Conservation (phyloP, 257 asterid genomes). For the Anisodus tanguticus region DNA sequence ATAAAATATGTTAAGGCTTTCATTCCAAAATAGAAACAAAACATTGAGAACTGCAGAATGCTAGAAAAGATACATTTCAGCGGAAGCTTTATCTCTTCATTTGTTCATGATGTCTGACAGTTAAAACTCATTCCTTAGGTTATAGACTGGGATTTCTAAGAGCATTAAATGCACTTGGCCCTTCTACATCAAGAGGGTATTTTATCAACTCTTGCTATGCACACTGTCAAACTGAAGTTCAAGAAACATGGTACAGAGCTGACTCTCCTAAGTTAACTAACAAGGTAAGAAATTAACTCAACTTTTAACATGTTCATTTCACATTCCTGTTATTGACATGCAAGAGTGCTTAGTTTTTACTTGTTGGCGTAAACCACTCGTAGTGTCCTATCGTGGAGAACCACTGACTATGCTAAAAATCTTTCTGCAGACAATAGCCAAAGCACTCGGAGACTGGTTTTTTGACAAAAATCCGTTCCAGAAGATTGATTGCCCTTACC, state of each 20-base stretch:
- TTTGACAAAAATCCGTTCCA: constrained; percentile 71
- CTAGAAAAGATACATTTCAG: not conserved
- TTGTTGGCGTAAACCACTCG: not conserved
- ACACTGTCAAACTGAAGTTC: constrained; percentile 87
- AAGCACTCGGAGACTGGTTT: constrained; percentile 89
- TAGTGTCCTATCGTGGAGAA: not conserved
- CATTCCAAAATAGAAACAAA: not conserved
- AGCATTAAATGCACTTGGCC: constrained; percentile 54
- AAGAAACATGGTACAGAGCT: constrained; percentile 64
- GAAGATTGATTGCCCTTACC: constrained; percentile 80
- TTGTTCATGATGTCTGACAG: not conserved
- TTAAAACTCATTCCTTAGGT: constrained; percentile 19
- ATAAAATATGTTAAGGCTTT: not conserved
- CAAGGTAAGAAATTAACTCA: constrained; percentile 47
- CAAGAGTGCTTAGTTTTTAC: not conserved
- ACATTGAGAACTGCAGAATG: not conserved
- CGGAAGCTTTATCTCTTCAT: not conserved
- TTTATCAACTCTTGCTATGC: constrained; percentile 87
- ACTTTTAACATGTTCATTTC: not conserved
- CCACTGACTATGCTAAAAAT: not conserved
- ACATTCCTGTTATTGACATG: not conserved
- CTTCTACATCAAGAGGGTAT: constrained; percentile 66
- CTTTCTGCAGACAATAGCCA: constrained; percentile 67
- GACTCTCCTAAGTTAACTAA: constrained; percentile 64
- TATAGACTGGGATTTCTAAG: constrained; percentile 44